These are phyloP conservation scores for Neospora caninum DNA, from an alignment of 169 alveolate genomes.

Conservation along the genomic window DNA sequence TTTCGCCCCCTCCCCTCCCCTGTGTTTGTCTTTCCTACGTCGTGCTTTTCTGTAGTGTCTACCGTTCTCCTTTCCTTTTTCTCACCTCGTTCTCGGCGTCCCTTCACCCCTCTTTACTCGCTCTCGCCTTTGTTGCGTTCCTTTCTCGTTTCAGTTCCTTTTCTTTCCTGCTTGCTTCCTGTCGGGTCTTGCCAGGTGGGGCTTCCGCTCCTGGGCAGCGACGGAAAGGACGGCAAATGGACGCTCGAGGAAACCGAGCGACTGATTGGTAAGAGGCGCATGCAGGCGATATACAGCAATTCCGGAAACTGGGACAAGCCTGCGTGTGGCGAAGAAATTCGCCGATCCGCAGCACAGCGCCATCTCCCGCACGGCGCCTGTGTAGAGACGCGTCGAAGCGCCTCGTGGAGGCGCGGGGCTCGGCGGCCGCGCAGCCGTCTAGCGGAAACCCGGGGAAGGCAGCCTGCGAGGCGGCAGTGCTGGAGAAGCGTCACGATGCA, in stretches of 20 bases:
- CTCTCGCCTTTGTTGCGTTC: not conserved
- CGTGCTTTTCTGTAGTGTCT: not conserved
- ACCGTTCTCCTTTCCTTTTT: not conserved
- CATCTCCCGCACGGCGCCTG: too few relatives aligned
- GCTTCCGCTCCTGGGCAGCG: constrained; percentile 41
- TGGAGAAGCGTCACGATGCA: too few relatives aligned
- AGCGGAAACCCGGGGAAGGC: too few relatives aligned
- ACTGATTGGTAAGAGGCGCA: constrained; percentile 39
- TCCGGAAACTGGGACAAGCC: too few relatives aligned
- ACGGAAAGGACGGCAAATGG: constrained; percentile 51
- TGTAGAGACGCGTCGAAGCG: too few relatives aligned
- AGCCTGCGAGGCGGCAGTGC: too few relatives aligned
- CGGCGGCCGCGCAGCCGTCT: too few relatives aligned
- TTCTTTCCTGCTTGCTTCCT: not conserved
- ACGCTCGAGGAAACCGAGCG: constrained; percentile 43
- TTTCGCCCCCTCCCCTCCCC: not conserved
- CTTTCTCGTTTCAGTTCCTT: not conserved
- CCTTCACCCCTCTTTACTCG: not conserved
- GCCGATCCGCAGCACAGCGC: too few relatives aligned
- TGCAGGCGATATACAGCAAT: too few relatives aligned
- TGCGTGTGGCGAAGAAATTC: too few relatives aligned
- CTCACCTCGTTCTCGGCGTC: not conserved
- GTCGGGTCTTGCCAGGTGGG: constrained; percentile 39
- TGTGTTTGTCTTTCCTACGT: not conserved
- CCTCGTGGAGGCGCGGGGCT: too few relatives aligned